phyloP scores from a whole-genome alignment of 306 rosid genomes.

The Cucumis cinereus region DNA sequence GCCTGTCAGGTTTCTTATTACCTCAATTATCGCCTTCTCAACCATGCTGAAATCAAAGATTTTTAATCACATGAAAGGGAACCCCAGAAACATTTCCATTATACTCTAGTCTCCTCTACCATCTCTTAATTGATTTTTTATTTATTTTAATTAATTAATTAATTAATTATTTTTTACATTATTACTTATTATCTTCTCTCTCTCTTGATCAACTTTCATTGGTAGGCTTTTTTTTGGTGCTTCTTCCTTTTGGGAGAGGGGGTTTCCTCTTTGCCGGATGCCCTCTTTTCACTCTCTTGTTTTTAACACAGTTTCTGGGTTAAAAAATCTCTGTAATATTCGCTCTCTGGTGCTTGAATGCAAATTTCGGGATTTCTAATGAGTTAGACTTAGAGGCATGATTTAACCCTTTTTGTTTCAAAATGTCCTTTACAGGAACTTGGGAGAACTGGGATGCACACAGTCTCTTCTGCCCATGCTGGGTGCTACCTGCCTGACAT shows the following conservation, averaged over 20 bases:
- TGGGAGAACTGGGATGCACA: constrained; percentile 71
- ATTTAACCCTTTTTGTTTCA: neutral
- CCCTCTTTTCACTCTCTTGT: neutral
- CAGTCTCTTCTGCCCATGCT: constrained; percentile 59
- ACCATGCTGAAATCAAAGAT: neutral
- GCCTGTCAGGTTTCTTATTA: neutral
- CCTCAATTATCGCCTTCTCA: neutral
- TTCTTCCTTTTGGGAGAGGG: neutral
- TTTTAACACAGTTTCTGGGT: neutral
- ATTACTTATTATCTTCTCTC: neutral
- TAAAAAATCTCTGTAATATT: neutral
- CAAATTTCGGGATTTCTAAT: neutral
- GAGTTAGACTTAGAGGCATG: neutral
- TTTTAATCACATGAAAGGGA: neutral
- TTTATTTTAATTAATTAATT: too few species aligned
- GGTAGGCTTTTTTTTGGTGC: neutral
- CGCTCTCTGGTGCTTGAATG: neutral
- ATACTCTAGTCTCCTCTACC: neutral
- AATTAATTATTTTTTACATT: neutral
- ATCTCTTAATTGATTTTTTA: neutral
- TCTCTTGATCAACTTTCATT: neutral
- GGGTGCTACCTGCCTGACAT: constrained; percentile 40
- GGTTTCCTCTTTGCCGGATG: neutral
- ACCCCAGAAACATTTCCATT: neutral
- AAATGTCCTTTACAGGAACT: constrained; percentile 29